These are phyloP conservation scores for Cryptococcus sp. DNA, from an alignment of 1,284 basidiomycete species.

Conservation along the genomic window DNA sequence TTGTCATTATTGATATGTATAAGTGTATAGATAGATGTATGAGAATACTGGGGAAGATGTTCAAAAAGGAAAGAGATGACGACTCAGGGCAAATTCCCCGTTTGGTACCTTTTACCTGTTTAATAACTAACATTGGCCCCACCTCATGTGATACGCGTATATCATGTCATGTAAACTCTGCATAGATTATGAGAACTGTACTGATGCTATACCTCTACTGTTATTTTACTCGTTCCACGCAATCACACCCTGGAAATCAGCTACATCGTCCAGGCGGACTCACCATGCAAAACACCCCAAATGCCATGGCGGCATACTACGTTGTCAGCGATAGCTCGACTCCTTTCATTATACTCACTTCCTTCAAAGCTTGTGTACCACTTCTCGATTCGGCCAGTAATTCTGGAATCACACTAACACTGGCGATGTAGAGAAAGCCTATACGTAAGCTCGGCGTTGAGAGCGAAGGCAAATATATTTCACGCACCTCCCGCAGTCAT, in stretches of 20 bases:
- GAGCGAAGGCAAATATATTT: background rate
- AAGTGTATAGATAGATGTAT: background rate
- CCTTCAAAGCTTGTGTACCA: constrained; percentile 74
- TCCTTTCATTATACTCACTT: constrained; percentile 53
- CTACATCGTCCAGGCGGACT: constrained; percentile 10
- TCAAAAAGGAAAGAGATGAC: background rate
- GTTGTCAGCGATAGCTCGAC: background rate
- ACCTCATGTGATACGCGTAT: too few relatives aligned
- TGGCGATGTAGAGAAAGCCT: constrained; percentile 88
- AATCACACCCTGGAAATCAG: constrained; percentile 35
- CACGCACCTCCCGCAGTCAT: constrained; percentile 68
- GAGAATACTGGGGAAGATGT: background rate
- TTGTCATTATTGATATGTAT: constrained; percentile 2
- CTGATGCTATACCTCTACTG: background rate
- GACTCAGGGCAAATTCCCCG: too few relatives aligned
- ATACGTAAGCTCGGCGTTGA: background rate
- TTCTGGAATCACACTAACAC: constrained; percentile 82
- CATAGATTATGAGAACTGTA: too few relatives aligned
- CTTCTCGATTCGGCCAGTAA: constrained; percentile 79
- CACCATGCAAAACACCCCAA: constrained; percentile 83
- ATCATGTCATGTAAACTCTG: too few relatives aligned
- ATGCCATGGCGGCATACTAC: constrained; percentile 76
- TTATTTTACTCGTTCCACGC: constrained; percentile 69
- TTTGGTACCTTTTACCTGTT: too few relatives aligned
- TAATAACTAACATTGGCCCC: too few relatives aligned